Conservation (phyloP, 345 rosid genomes). For the Aquilaria sinensis region DNA sequence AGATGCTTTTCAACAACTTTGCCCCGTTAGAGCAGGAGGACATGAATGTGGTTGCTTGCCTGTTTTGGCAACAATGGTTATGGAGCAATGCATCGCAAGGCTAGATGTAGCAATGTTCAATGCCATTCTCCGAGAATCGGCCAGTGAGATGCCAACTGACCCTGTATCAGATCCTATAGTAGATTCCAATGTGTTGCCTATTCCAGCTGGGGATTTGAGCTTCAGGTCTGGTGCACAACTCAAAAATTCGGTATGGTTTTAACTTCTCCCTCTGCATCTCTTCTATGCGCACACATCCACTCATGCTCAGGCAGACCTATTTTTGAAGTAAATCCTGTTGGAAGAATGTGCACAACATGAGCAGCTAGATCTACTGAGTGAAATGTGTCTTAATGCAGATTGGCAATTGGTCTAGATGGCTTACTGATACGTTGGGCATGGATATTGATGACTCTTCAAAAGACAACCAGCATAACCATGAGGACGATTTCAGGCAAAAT, state of each 20-base stretch:
- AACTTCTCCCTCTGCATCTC: too few relatives aligned
- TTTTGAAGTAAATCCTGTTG: too few relatives aligned
- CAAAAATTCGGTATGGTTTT: conserved; percentile 65
- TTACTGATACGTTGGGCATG: conserved; percentile 64
- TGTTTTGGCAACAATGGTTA: conserved; percentile 65
- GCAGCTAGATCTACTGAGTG: too few relatives aligned
- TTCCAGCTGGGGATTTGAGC: conserved; percentile 92
- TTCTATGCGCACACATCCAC: too few relatives aligned
- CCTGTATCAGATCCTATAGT: conserved; percentile 91
- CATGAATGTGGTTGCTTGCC: conserved; percentile 97
- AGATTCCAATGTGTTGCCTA: conserved; percentile 85
- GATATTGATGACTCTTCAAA: conserved; percentile 39
- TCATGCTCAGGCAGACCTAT: too few relatives aligned
- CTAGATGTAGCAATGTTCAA: conserved; percentile 97
- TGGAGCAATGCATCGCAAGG: conserved; percentile 76
- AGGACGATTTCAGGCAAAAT: conserved; percentile 25
- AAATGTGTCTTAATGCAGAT: conserved; percentile 37
- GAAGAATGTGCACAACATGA: too few relatives aligned
- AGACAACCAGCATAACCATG: conserved; percentile 24
- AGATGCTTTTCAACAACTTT: conserved; percentile 70
- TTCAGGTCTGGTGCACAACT: conserved; percentile 98
- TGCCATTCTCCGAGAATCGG: conserved; percentile 92
- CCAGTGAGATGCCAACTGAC: conserved; percentile 88
- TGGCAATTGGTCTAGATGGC: conserved; percentile 91
- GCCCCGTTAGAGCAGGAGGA: conserved; percentile 85